Evolutionary conservation across 2,329 filamentous ascomycete genomes (phyloP).

Genomic region (Arachnomyces sp.): DNA sequence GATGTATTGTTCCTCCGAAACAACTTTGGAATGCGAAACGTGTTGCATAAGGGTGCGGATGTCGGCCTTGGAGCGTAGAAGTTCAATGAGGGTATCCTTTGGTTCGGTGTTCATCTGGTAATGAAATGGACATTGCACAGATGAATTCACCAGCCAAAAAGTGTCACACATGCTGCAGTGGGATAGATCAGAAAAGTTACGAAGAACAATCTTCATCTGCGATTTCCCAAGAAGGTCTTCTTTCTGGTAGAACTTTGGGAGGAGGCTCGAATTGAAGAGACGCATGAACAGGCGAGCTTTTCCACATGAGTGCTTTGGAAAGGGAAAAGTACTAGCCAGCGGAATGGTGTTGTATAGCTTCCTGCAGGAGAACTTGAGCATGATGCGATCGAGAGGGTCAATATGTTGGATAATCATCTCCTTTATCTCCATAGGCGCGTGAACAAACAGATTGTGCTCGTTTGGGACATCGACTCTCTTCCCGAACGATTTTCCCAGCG

Average conservation of each 20-base stretch:
- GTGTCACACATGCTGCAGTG: background rate
- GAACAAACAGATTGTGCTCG: background rate
- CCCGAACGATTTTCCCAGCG: too few species aligned
- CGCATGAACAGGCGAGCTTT: constrained; percentile 1
- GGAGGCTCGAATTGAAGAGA: constrained; percentile 2
- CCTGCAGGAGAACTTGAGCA: constrained; percentile 17
- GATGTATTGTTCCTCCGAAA: too few species aligned
- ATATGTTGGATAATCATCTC: constrained; percentile 12
- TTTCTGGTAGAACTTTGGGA: constrained; percentile 3
- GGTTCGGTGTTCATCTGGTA: too few species aligned
- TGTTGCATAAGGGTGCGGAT: too few species aligned
- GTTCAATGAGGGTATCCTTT: too few species aligned
- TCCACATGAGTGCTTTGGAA: background rate
- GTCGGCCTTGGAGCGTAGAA: too few species aligned
- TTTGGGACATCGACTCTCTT: background rate
- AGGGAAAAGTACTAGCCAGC: background rate
- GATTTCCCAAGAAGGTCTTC: background rate
- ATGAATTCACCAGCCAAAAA: background rate
- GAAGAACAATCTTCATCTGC: background rate
- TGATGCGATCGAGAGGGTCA: constrained; percentile 15
- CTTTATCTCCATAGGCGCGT: constrained; percentile 5
- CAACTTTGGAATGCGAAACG: too few species aligned
- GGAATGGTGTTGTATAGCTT: constrained; percentile 1
- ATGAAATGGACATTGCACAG: constrained; percentile 7
- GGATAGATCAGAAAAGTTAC: too few species aligned